These are phyloP conservation scores for Dendrocalamus latiflorus DNA, from an alignment of 202 grass and related monocot species.

Conservation along the genomic window DNA sequence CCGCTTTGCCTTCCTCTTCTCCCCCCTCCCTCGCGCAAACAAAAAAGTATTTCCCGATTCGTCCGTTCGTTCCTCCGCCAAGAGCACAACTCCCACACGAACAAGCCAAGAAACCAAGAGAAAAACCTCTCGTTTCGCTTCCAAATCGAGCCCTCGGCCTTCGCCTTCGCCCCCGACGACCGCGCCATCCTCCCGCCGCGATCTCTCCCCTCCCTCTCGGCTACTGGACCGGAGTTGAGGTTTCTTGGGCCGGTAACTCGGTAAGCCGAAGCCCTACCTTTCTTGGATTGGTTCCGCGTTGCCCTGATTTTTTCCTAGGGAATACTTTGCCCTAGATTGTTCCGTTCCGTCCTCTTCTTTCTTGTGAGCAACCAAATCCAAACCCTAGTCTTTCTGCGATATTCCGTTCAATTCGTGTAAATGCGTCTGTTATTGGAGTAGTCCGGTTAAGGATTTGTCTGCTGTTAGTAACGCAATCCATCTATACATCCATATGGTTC, in stretches of 20 bases:
- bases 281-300: background rate
- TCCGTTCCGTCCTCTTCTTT: background rate
- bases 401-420: background rate
- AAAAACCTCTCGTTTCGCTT: background rate
- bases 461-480: background rate
- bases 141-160: background rate
- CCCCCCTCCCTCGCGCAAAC: background rate
- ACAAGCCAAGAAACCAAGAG: background rate
- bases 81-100: background rate
- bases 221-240: background rate
- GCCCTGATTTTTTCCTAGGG: background rate
- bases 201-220: background rate
- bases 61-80: background rate
- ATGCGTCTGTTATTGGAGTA: background rate
- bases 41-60: background rate
- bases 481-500: background rate
- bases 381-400: conserved; percentile 8
- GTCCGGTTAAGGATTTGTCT: background rate
- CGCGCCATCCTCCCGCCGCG: background rate
- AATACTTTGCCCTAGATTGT: background rate
- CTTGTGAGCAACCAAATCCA: background rate
- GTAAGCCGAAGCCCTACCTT: conserved; percentile 15
- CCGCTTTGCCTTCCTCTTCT: background rate
- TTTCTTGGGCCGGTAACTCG: background rate
- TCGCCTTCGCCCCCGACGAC: background rate